Evolutionary conservation across 148 eudicot genomes (phyloP).

Genomic region (Silene latifolia): DNA sequence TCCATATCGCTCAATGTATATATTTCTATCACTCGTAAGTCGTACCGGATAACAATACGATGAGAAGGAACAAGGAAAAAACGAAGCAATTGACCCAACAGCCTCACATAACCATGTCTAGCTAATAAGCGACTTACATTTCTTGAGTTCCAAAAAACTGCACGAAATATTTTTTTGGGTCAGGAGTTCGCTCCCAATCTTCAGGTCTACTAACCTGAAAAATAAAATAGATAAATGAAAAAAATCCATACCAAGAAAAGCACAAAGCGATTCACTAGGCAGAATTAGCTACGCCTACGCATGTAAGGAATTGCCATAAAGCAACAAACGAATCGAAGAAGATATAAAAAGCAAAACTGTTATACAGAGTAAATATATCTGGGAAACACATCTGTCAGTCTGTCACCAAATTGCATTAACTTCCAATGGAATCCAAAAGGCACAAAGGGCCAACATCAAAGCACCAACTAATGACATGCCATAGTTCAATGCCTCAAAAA

Average conservation of each 20-base stretch:
- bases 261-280: not conserved
- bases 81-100: constrained; percentile 9
- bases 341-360: not conserved
- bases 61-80: not conserved
- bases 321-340: not conserved
- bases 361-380: not conserved
- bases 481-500: not conserved
- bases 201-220: constrained; percentile 89
- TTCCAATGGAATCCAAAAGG: not conserved
- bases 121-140: constrained; percentile 61
- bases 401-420: not conserved
- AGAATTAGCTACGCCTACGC: not conserved
- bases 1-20: not conserved
- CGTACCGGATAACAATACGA: not conserved
- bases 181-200: constrained; percentile 72
- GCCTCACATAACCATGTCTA: constrained; percentile 6
- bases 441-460: not conserved
- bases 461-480: not conserved
- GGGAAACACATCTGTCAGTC: not conserved
- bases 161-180: constrained; percentile 82
- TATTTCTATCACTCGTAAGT: not conserved
- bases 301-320: constrained; percentile 5
- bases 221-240: constrained; percentile 7
- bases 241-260: constrained; percentile 1
- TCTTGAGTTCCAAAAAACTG: constrained; percentile 88